phyloP scores from a whole-genome alignment of 176 grass and related monocot species.

The Avena eriantha region DNA sequence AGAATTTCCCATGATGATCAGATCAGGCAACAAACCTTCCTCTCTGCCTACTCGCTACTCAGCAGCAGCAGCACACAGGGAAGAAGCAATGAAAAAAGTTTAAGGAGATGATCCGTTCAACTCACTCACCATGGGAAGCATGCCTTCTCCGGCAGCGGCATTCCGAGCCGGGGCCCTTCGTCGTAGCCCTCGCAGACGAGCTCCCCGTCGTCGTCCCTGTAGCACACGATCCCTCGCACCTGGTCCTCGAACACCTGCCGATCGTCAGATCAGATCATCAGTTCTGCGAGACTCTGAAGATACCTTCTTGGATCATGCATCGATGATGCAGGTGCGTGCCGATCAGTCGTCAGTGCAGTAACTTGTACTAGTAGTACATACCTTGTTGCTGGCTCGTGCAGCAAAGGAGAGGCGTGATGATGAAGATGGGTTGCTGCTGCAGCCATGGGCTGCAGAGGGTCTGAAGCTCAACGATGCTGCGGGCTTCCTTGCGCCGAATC shows the following conservation, averaged over 20 bases:
- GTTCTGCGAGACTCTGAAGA: background rate
- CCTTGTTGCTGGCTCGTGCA: conserved; percentile 38
- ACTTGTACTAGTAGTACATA: background rate
- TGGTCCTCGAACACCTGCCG: conserved; percentile 82
- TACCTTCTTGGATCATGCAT: background rate
- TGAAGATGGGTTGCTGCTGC: conserved; percentile 7
- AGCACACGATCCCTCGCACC: conserved; percentile 78
- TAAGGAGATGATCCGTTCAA: background rate
- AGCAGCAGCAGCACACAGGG: background rate
- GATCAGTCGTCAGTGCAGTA: background rate
- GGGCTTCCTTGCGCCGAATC: conserved; percentile 13
- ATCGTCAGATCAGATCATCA: background rate
- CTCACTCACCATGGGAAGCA: conserved; percentile 54
- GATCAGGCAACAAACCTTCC: background rate
- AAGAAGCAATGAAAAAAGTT: background rate
- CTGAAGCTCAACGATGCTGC: conserved; percentile 33
- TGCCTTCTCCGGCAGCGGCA: conserved; percentile 51
- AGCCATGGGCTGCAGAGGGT: conserved; percentile 28
- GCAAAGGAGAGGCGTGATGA: conserved; percentile 26
- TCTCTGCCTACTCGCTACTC: background rate
- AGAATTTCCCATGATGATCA: background rate
- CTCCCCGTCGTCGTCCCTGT: conserved; percentile 78
- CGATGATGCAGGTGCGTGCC: background rate
- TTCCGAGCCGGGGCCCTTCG: conserved; percentile 69
- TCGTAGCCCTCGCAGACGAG: conserved; percentile 90